Conservation (phyloP, 129 eudicot genomes). For the Mikania micrantha region DNA sequence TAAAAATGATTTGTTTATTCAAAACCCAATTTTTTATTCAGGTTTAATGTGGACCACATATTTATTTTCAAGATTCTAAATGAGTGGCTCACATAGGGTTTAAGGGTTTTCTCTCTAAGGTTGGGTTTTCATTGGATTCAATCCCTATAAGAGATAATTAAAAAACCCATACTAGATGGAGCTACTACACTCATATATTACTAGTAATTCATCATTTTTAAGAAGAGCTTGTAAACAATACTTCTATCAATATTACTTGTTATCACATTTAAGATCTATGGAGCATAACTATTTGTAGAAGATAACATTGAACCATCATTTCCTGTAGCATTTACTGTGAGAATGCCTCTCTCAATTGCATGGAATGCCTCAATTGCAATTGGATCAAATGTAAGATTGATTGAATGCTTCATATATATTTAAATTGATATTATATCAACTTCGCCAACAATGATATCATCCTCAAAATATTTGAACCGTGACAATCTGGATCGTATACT, state of each 20-base stretch:
- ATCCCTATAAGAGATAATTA: too few relatives aligned
- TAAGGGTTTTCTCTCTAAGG: too few relatives aligned
- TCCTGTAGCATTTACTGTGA: conserved; percentile 14
- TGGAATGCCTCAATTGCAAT: conserved; percentile 18
- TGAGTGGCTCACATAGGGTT: too few relatives aligned
- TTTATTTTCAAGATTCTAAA: too few relatives aligned
- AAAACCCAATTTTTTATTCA: too few relatives aligned
- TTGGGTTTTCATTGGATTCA: too few relatives aligned
- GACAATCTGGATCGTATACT: not conserved
- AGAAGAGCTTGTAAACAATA: conserved; percentile 6
- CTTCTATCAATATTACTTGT: conserved; percentile 23
- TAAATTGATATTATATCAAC: conserved; percentile 25
- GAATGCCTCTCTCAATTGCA: not conserved
- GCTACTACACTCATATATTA: too few relatives aligned
- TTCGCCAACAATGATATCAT: conserved; percentile 10
- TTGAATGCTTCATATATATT: not conserved
- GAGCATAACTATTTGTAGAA: not conserved
- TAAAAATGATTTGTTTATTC: too few relatives aligned
- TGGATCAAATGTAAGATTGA: not conserved
- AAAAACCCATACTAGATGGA: too few relatives aligned
- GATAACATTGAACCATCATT: not conserved
- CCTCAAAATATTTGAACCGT: too few relatives aligned
- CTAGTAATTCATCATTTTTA: not conserved
- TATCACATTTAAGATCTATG: conserved; percentile 19
- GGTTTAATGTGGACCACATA: too few relatives aligned